phyloP scores from a whole-genome alignment of 768 basidiomycete species.

The Dentipellis sp. region DNA sequence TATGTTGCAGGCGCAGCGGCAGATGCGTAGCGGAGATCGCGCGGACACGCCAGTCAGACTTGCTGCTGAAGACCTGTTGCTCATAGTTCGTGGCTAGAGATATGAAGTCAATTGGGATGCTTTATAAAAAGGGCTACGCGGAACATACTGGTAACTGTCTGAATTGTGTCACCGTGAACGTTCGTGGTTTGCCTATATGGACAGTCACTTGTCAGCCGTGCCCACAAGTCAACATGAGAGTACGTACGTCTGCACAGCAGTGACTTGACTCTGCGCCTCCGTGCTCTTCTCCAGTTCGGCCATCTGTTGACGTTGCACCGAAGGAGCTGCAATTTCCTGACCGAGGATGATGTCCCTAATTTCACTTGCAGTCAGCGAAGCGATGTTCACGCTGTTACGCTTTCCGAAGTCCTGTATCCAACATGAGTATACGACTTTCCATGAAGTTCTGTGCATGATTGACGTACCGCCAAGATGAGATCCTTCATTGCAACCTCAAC shows the following conservation, averaged over 20 bases:
- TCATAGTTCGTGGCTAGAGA: constrained; percentile 85
- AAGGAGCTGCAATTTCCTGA: constrained; percentile 95
- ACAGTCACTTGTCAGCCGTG: constrained; percentile 6
- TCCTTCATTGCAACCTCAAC: constrained; percentile 99
- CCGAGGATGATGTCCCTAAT: constrained; percentile 98
- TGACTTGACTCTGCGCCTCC: constrained; percentile 91
- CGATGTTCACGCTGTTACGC: constrained; percentile 97
- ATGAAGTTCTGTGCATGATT: neutral
- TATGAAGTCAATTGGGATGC: neutral
- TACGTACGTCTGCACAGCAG: constrained; percentile 81
- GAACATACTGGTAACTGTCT: constrained; percentile 80
- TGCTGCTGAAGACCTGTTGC: constrained; percentile 97
- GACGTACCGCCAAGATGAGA: constrained; percentile 74
- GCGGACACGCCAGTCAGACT: constrained; percentile 99
- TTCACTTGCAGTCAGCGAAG: constrained; percentile 92
- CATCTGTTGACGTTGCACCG: constrained; percentile 97
- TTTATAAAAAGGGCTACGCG: neutral
- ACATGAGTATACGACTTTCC: constrained; percentile 11
- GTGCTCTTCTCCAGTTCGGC: constrained; percentile 96
- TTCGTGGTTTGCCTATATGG: constrained; percentile 80
- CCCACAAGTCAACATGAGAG: neutral
- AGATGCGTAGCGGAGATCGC: constrained; percentile 97
- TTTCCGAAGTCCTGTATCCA: constrained; percentile 84
- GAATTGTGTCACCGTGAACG: constrained; percentile 92
- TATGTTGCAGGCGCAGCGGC: constrained; percentile 92